These are phyloP conservation scores for Alternaria panax DNA, from an alignment of 2,329 filamentous ascomycete species.

Conservation along the genomic window DNA sequence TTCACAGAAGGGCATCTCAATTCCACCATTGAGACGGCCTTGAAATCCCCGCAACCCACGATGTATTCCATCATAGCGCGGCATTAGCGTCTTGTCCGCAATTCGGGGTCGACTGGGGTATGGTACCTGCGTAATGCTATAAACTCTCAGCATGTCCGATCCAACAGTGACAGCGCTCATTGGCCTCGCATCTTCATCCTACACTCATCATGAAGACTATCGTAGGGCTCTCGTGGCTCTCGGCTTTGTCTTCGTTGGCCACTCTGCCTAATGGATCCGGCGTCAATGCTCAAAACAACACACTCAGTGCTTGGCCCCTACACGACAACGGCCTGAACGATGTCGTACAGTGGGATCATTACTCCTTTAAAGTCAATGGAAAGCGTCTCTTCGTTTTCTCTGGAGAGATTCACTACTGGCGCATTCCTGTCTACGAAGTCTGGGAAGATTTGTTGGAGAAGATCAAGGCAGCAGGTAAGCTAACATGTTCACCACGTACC, in stretches of 20 bases:
- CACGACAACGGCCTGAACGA: slow-evolving; percentile 58
- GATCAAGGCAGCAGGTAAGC: slow-evolving; percentile 54
- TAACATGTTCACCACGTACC: neutral
- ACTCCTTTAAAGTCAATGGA: slow-evolving; percentile 61
- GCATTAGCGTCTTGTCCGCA: slow-evolving; percentile 23
- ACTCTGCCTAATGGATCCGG: slow-evolving; percentile 15
- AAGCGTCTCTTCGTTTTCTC: slow-evolving; percentile 61
- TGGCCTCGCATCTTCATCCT: slow-evolving; percentile 22
- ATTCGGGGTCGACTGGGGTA: slow-evolving; percentile 15
- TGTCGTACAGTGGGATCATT: slow-evolving; percentile 62
- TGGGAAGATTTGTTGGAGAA: slow-evolving; percentile 62
- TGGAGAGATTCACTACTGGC: slow-evolving; percentile 60
- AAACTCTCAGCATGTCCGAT: slow-evolving; percentile 21
- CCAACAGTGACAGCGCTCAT: slow-evolving; percentile 19
- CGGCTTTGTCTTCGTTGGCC: slow-evolving; percentile 27
- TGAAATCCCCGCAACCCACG: slow-evolving; percentile 13
- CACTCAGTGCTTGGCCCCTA: slow-evolving; percentile 54
- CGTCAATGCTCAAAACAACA: slow-evolving; percentile 34
- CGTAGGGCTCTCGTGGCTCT: slow-evolving; percentile 33
- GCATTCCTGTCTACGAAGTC: slow-evolving; percentile 59
- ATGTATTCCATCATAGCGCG: slow-evolving; percentile 10
- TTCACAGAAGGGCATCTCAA: slow-evolving; percentile 11
- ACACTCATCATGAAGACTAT: slow-evolving; percentile 31
- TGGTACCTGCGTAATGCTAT: slow-evolving; percentile 16
- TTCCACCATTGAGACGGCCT: slow-evolving; percentile 20